Evolutionary conservation across 1,284 basidiomycete genomes (phyloP), one percentile per base, ranked within the genome.

Genomic region (Lentinula novae-zelandiae): DNA sequence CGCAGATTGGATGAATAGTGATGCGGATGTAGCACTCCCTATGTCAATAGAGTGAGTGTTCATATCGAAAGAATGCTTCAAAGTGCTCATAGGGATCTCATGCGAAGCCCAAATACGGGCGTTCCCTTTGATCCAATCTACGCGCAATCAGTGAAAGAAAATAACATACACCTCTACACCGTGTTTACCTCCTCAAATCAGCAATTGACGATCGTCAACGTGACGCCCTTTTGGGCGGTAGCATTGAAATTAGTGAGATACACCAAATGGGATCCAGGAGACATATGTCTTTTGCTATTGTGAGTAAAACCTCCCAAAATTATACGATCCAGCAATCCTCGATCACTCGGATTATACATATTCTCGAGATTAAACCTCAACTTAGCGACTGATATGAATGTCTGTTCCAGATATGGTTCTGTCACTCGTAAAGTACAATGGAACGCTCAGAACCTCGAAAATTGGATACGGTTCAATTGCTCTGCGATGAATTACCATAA

Each of bases 161-260:
- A 77, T 60, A 87, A 87, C 66, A 64, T 80, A n/a, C 67, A 70
- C 0, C 70, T 80, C 44, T 83, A 86, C 67, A 85, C 83, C 1
- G 73, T 89, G n/a, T 89, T 80, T 70, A 69, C 72, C 0, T 80
- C 82, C 0, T 71, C 72, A 0, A 84, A 85, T 46, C 65, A 69
- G 12, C 65, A 72, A 56, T 77, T 89, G 42, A 71, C 69, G 1
- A 75, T 87, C 58, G 71, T 88, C 66, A 82, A 80, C 63, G 85
- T 89, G 0, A 82, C 83, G 36, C 86, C 86, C 64, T 81, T 82
- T 60, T 89, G 87, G 87, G 80, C 81, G 0, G 79, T 89, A 34
- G 84, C 86, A 2, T 79, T 89, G 63, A 89, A 89, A 69, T 76
- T 89, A n/a, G 84, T 86, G 33, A 78, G 87, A 7, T 89, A 84